These are phyloP conservation scores for Pelargonium nanum DNA, from an alignment of 345 rosid genomes.

Conservation along the genomic window DNA sequence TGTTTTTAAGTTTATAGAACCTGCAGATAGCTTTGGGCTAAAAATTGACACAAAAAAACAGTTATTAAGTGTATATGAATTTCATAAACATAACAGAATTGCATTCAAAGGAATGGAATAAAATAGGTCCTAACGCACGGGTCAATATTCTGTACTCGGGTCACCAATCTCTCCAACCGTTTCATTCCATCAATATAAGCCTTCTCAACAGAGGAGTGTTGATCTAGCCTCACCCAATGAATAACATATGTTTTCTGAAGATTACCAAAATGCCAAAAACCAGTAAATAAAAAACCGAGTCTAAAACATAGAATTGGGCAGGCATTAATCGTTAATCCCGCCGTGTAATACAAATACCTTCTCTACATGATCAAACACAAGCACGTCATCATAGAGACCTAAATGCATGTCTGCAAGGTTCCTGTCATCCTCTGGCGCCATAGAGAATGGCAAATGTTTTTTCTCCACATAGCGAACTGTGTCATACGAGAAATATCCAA, in stretches of 20 bases:
- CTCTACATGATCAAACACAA: slow-evolving; percentile 83
- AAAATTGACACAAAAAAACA: slow-evolving; percentile 11
- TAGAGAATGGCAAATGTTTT: slow-evolving; percentile 59
- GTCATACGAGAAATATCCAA: slow-evolving; percentile 88
- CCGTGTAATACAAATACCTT: slow-evolving; percentile 33
- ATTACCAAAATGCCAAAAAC: not conserved
- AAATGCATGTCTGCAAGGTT: slow-evolving; percentile 82
- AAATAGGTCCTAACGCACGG: slow-evolving; percentile 24
- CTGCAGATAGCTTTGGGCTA: slow-evolving; percentile 51
- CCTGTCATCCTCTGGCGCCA: slow-evolving; percentile 73
- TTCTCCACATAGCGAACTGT: slow-evolving; percentile 78
- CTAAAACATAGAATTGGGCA: too few relatives aligned
- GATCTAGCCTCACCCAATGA: slow-evolving; percentile 52
- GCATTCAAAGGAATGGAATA: slow-evolving; percentile 1
- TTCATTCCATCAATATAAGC: slow-evolving; percentile 45
- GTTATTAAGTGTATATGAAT: not conserved
- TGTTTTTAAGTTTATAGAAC: slow-evolving; percentile 43
- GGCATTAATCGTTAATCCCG: too few relatives aligned
- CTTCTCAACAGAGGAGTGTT: slow-evolving; percentile 31
- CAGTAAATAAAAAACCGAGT: too few relatives aligned
- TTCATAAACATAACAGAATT: not conserved
- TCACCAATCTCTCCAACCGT: slow-evolving; percentile 31
- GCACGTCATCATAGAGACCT: slow-evolving; percentile 64
- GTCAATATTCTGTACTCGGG: slow-evolving; percentile 29
- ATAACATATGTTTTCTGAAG: slow-evolving; percentile 42